Percentiles rank a stretch among this genome's conserved stretches.
phyloP scores from a whole-genome alignment of 805 yeast species.

The Metschnikowia sp. region DNA sequence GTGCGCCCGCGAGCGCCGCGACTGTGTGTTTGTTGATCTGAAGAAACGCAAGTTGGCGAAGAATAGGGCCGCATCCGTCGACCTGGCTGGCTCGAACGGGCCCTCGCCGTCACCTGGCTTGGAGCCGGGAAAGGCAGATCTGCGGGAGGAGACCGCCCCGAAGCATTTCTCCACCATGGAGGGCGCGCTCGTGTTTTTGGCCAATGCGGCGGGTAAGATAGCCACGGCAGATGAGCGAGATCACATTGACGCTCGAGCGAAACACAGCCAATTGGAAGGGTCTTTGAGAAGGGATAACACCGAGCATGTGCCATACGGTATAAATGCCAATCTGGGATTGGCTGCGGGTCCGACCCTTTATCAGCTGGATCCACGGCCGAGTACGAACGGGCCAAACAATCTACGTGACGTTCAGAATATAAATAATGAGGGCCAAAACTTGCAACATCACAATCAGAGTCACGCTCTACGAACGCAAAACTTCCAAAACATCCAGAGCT shows the following conservation, averaged over 20 bases:
- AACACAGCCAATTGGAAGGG: conserved; percentile 45
- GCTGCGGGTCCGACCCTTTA: background rate
- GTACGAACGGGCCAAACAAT: no score
- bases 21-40: conserved; percentile 61
- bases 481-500: no score
- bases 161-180: conserved; percentile 41
- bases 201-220: conserved; percentile 75
- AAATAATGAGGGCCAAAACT: background rate
- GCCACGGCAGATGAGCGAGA: conserved; percentile 68
- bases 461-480: background rate
- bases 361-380: no score
- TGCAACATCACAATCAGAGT: background rate
- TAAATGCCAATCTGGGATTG: background rate
- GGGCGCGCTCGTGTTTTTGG: conserved; percentile 68
- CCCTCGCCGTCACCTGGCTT: background rate
- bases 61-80: background rate
- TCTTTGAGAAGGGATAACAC: no score
- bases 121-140: background rate
- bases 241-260: conserved; percentile 49
- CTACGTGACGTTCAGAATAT: background rate
- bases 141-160: background rate
- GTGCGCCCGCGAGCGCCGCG: conserved; percentile 77
- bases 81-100: background rate
- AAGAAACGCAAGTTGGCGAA: conserved; percentile 15
- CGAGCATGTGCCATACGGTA: no score